Base-by-base conservation (phyloP, 257 asterid species). In the Orobanche coerulescens region DNA sequence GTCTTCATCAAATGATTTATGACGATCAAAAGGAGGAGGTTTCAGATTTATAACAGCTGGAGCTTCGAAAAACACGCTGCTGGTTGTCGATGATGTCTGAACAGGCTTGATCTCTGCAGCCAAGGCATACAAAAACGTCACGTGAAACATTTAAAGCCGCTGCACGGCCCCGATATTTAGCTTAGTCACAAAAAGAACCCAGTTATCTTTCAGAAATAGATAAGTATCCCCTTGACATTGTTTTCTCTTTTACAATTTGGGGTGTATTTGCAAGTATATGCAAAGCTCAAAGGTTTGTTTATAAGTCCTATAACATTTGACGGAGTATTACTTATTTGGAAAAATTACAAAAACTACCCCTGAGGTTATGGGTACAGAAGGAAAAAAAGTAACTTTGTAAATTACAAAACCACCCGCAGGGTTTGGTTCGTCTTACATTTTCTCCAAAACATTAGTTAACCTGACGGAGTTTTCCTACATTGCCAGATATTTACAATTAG, bases 1-100 rank as follows among this genome's bases (percentile, higher is more conserved):
- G 20, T 74, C 84, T 51, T 92, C 97, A 26, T 84, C 95, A 42
- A 88, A 88, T 24, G 98, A 86, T 73, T 88, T 86, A 58, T 63
- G 84, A 71, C 80, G 90, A 24, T 86, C 98, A 14, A 75, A 26
- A 6, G 94, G 95, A 57, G 95, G 98, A 26, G 98, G 95, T 52
- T 70, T 84, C 67, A 86, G 90, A 75, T 78, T 86, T 63, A 85
- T 70, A 51, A 75, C 57, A 0, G 84, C 80, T 26, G 95, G 84
- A 73, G 76, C 58, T 71, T 86, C 96, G 30, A 84, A 82, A 53
- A 81, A 57, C 66, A 79, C 81, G 40, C 73, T 54, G 76, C 73
- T 71, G 49, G 83, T 16, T 1, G 75, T 31, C 4, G 88, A 70
- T 12, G 87, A 65, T 52, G 81, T 61, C 74, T 84, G 81, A 70